phyloP scores from a whole-genome alignment of 1,284 basidiomycete genomes.

The Pholiota adiposa region DNA sequence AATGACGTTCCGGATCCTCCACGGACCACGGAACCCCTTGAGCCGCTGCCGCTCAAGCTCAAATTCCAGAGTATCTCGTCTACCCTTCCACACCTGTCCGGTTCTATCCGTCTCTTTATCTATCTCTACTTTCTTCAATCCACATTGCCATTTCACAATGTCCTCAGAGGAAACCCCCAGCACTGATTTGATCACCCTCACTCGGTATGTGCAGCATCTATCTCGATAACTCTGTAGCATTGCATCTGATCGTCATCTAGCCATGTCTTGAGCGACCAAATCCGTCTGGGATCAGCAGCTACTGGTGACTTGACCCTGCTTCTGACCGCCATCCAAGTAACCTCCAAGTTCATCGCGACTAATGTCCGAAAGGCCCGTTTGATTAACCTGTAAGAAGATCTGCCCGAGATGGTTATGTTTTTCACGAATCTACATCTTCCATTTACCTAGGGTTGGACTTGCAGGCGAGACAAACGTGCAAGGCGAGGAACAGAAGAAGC shows the following conservation, averaged over 20 bases:
- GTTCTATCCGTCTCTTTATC: slow-evolving; percentile 29
- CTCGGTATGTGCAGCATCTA: slow-evolving; percentile 58
- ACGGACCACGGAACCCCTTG: slow-evolving; percentile 22
- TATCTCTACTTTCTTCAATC: slow-evolving; percentile 16
- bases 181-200: slow-evolving; percentile 91
- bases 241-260: slow-evolving; percentile 40
- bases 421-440: slow-evolving; percentile 4
- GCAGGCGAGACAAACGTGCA: slow-evolving; percentile 97
- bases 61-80: slow-evolving; percentile 6
- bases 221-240: not conserved
- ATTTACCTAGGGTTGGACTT: slow-evolving; percentile 75
- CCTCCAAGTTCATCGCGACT: slow-evolving; percentile 96
- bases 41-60: slow-evolving; percentile 12
- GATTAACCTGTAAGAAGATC: slow-evolving; percentile 92
- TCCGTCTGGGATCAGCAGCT: slow-evolving; percentile 77
- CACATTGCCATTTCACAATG: slow-evolving; percentile 38
- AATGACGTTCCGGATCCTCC: slow-evolving; percentile 3
- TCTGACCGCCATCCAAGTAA: slow-evolving; percentile 94
- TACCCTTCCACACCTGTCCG: slow-evolving; percentile 27
- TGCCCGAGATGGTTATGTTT: not conserved
- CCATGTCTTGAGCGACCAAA: slow-evolving; percentile 86
- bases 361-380: slow-evolving; percentile 97
- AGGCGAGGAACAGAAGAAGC: slow-evolving; percentile 99
- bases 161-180: slow-evolving; percentile 71
- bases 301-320: slow-evolving; percentile 95